Base-by-base conservation (phyloP, 2,329 filamentous ascomycete genomes). In the Truncatella angustata region DNA sequence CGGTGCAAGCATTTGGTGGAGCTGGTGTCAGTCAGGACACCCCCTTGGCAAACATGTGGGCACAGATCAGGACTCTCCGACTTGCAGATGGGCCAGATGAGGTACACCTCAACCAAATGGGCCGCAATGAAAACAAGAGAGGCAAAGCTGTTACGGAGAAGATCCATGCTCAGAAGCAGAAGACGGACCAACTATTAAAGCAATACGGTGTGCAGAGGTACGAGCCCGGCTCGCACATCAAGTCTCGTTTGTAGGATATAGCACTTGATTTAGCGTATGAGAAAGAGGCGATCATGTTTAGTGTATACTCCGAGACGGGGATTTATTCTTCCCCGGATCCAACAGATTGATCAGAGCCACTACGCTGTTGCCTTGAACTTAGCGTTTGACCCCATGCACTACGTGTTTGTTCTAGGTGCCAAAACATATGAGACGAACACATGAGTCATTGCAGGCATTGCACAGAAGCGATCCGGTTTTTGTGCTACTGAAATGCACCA, bases 31-130 rank as follows among this genome's bases (percentile, higher is more conserved):
- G 85, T 65, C 94, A 97, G 77, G 94, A 99, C 66, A 97, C 94
- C 2, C 94, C 94, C 18, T 77, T 99, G 58, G 92, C 91, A 11
- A 80, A 78, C 67, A 86, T 92, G 83, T 96, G 90, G 85, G 85
- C 90, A 18, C 75, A 80, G 55, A 89, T 91, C 64, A 79, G 91
- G 53, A 96, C 92, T 5, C 78, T 96, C 71, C 80, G 90, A 55
- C 83, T 96, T 60, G 91, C 91, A 0, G 94, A 99, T 71, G 94
- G 94, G 0, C 94, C 94, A 0, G 94, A 99, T 72, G 94, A 99
- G 82, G 94, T 97, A 55, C 94, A 95, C 70, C 72, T 92, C 59
- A 77, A 90, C 68, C 90, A 94, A 74, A 77, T 94, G 75, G 90
- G 89, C 14, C 78, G 80, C 60, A 91, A 91, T 60, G 90, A 94